Conservation (phyloP, 352 stramenopile species). For the Globisporangium spinosum region DNA sequence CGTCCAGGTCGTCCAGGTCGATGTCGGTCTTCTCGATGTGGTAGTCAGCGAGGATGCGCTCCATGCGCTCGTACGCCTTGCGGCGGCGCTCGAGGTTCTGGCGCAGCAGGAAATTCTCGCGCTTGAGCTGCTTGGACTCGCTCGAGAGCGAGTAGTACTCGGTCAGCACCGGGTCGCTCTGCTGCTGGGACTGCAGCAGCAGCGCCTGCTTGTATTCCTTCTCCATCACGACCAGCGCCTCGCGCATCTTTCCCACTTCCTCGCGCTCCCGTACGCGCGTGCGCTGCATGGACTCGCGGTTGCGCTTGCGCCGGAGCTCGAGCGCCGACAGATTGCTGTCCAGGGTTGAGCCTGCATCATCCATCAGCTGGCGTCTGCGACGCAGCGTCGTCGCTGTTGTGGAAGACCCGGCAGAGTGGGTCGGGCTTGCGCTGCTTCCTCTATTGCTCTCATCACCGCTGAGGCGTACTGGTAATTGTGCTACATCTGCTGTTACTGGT, state of each 20-base stretch:
- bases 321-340: constrained; percentile 13
- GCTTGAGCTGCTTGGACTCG: constrained; percentile 32
- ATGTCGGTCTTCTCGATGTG: constrained; percentile 30
- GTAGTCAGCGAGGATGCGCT: constrained; percentile 43
- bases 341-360: neutral
- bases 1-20: neutral
- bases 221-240: constrained; percentile 34
- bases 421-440: neutral
- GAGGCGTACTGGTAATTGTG: neutral
- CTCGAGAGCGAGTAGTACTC: constrained; percentile 31
- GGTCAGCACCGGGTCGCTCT: constrained; percentile 13
- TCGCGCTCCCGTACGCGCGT: constrained; percentile 30
- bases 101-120: constrained; percentile 37
- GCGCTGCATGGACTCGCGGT: constrained; percentile 48
- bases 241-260: constrained; percentile 30
- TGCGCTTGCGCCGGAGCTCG: constrained; percentile 32
- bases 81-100: constrained; percentile 29
- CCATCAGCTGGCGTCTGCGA: neutral
- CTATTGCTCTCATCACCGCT: neutral
- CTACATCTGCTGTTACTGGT: too few relatives aligned
- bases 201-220: constrained; percentile 30
- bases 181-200: constrained; percentile 17
- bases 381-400: neutral
- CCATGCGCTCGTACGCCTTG: constrained; percentile 39
- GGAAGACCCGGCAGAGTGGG: neutral